Evolutionary conservation across 2,329 filamentous ascomycete genomes (phyloP).

Genomic region (Malbranchea cinnamomea): DNA sequence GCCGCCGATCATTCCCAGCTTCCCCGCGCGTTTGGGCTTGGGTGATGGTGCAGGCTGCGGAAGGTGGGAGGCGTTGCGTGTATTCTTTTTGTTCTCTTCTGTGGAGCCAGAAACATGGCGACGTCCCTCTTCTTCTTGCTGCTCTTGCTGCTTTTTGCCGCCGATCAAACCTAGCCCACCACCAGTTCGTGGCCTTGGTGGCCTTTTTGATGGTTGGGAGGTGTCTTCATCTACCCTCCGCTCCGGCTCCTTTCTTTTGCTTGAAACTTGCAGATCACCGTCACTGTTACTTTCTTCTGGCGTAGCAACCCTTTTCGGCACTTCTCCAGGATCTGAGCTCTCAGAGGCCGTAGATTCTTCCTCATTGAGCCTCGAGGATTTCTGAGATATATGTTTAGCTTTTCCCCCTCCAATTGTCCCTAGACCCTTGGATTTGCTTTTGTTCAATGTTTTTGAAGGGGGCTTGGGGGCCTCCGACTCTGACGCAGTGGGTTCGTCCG

Average conservation of each 20-base stretch:
- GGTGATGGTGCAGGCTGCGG: slow-evolving; percentile 8
- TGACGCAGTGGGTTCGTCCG: slow-evolving; percentile 6
- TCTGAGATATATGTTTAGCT: slow-evolving; percentile 5
- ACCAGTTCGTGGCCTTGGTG: slow-evolving; percentile 7
- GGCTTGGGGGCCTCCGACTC: slow-evolving; percentile 4
- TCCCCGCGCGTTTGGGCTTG: slow-evolving; percentile 14
- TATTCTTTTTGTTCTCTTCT: slow-evolving; percentile 6
- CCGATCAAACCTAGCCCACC: slow-evolving; percentile 19
- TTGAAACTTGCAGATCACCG: no score
- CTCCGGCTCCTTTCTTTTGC: slow-evolving; percentile 4
- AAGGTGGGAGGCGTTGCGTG: slow-evolving; percentile 5
- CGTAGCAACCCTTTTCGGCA: no score
- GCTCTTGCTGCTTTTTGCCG: slow-evolving; percentile 15
- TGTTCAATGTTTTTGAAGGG: slow-evolving; percentile 1
- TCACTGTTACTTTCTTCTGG: no score
- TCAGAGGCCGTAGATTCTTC: slow-evolving; percentile 5
- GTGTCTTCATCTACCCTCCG: slow-evolving; percentile 3
- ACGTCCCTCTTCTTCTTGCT: slow-evolving; percentile 6
- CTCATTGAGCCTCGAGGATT: slow-evolving; percentile 2
- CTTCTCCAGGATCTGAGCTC: not conserved
- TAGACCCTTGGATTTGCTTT: slow-evolving; percentile 6
- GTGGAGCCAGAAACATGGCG: slow-evolving; percentile 10
- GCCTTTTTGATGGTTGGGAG: slow-evolving; percentile 2
- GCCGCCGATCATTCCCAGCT: slow-evolving; percentile 23
- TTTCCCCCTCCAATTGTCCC: slow-evolving; percentile 9